These are phyloP conservation scores for Blastobotrys illinoisensis DNA, from an alignment of 1,139 yeast genomes.

Conservation along the genomic window DNA sequence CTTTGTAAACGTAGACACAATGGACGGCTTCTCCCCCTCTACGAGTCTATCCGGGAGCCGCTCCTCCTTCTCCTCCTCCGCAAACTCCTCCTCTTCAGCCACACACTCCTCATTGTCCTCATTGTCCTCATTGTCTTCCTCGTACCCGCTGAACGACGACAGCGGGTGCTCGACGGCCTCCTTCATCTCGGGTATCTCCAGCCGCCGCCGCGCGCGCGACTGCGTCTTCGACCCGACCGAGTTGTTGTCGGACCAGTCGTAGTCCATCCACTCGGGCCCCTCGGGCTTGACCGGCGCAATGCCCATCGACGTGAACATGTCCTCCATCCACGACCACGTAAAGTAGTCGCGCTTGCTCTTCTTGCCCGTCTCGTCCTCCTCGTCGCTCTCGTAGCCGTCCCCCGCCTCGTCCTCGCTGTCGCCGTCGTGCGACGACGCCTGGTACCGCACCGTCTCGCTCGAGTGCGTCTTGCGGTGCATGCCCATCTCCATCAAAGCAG, in stretches of 20 bases:
- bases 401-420: not conserved
- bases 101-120: slow-evolving; percentile 6
- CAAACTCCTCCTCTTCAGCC: slow-evolving; percentile 7
- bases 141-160: slow-evolving; percentile 1
- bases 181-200: slow-evolving; percentile 6
- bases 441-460: not conserved
- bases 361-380: not conserved
- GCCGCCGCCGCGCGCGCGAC: slow-evolving; percentile 1
- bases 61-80: slow-evolving; percentile 5
- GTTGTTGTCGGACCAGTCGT: slow-evolving; percentile 2
- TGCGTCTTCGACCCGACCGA: slow-evolving; percentile 1
- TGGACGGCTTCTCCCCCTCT: slow-evolving; percentile 9
- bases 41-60: slow-evolving; percentile 1
- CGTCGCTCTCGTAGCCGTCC: not conserved
- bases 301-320: not conserved
- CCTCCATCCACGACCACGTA: slow-evolving; percentile 10
- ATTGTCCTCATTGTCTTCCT: slow-evolving; percentile 1
- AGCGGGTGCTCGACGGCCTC: slow-evolving; percentile 8
- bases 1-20: slow-evolving; percentile 26
- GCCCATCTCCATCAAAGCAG: not conserved
- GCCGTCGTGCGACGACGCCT: not conserved
- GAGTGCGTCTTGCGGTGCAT: not conserved
- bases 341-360: slow-evolving; percentile 1
- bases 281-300: not conserved
- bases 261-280: not conserved